phyloP scores from a whole-genome alignment of 1,139 yeast species.

The Arxiozyma heterogenica region DNA sequence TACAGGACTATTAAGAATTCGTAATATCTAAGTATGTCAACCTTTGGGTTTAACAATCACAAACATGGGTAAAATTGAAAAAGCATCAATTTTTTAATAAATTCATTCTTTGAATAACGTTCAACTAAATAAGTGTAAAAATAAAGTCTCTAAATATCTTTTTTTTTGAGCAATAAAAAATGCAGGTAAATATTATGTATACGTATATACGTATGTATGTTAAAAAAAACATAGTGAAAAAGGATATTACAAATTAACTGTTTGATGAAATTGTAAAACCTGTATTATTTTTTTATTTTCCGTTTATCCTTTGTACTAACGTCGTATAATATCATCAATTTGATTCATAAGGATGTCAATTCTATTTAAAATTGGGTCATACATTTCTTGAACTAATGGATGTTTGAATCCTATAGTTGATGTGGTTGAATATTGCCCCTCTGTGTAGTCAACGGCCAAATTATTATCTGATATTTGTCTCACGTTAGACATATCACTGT shows the following conservation, averaged over 20 bases:
- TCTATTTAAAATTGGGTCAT: conserved; percentile 41
- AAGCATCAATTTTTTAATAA: too few relatives aligned
- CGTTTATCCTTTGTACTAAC: not conserved
- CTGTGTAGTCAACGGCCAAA: not conserved
- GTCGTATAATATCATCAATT: conserved; percentile 17
- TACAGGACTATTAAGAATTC: too few relatives aligned
- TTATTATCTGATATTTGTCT: not conserved
- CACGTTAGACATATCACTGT: not conserved
- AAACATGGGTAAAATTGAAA: not conserved
- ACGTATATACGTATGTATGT: not conserved
- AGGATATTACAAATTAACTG: too few relatives aligned
- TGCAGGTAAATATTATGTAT: not conserved
- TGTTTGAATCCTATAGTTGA: conserved; percentile 23
- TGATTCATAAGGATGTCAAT: conserved; percentile 36
- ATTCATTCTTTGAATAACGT: not conserved
- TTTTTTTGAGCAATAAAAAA: not conserved
- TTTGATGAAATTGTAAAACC: not conserved
- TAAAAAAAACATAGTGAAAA: not conserved
- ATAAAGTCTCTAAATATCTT: not conserved
- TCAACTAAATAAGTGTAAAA: not conserved
- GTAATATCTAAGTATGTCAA: not conserved
- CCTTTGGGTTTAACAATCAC: not conserved
- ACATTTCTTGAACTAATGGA: conserved; percentile 39
- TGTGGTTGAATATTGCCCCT: not conserved
- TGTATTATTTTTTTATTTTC: not conserved